These are phyloP conservation scores for Rhizopogon salebrosus DNA, from an alignment of 768 basidiomycete species.

Conservation along the genomic window DNA sequence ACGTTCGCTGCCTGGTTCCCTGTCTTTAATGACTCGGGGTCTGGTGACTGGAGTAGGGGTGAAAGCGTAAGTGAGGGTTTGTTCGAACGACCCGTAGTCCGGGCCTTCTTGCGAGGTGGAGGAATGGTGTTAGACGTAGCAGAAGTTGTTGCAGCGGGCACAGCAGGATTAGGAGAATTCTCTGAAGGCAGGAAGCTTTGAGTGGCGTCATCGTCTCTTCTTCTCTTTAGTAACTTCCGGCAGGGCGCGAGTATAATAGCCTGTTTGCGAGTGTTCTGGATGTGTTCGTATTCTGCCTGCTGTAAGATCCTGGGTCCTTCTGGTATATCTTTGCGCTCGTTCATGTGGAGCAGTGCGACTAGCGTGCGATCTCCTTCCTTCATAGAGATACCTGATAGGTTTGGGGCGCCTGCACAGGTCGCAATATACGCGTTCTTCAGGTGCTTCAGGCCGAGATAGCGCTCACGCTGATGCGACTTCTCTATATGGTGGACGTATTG, in stretches of 20 bases:
- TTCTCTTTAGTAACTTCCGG: slow-evolving; percentile 23
- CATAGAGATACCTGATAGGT: neutral
- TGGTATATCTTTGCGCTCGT: slow-evolving; percentile 5
- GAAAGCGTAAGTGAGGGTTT: slow-evolving; percentile 3
- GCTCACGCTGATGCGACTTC: slow-evolving; percentile 18
- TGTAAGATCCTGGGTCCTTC: slow-evolving; percentile 16
- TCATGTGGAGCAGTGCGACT: neutral
- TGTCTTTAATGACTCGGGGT: neutral
- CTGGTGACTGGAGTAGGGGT: neutral
- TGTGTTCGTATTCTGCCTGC: slow-evolving; percentile 17
- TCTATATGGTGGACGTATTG: slow-evolving; percentile 20
- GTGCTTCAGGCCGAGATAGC: slow-evolving; percentile 21
- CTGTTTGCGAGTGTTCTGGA: slow-evolving; percentile 22
- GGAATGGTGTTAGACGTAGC: neutral
- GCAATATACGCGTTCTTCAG: slow-evolving; percentile 26
- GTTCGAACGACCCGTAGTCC: slow-evolving; percentile 4
- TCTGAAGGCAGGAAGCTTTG: neutral
- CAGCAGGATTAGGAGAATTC: slow-evolving; percentile 3
- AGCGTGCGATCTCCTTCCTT: slow-evolving; percentile 6
- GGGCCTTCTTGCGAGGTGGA: slow-evolving; percentile 16
- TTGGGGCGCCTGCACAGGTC: slow-evolving; percentile 14
- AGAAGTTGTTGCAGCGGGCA: neutral
- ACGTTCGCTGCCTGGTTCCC: neutral
- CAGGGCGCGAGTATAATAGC: slow-evolving; percentile 23
- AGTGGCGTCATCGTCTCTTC: slow-evolving; percentile 15